phyloP scores from a whole-genome alignment of 2,329 filamentous ascomycete genomes.

The Neonectria punicea region DNA sequence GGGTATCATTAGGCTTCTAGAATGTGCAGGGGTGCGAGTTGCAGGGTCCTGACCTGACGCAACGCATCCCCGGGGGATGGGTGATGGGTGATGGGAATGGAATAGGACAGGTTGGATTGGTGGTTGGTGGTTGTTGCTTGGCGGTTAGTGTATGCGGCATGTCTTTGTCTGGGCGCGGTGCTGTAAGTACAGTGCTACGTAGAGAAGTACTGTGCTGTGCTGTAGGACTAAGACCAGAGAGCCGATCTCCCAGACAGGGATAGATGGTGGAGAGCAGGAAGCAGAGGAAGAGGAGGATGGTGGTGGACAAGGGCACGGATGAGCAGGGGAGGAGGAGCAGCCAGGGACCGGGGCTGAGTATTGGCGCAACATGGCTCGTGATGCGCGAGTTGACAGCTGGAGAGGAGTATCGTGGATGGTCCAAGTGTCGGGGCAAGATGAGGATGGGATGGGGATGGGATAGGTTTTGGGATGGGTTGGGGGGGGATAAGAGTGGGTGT shows the following conservation, averaged over 20 bases:
- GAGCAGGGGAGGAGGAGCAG: background rate
- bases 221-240: background rate
- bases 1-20: conserved; percentile 41
- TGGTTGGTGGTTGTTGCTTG: background rate
- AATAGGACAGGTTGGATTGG: background rate
- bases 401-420: conserved; percentile 1
- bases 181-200: background rate
- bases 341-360: conserved; percentile 29
- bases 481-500: too few relatives aligned
- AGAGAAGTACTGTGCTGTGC: background rate
- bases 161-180: background rate
- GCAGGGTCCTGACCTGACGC: conserved; percentile 24
- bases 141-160: background rate
- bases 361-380: conserved; percentile 38
- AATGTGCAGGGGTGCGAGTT: conserved; percentile 27
- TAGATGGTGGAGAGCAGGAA: background rate
- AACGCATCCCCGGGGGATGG: conserved; percentile 21
- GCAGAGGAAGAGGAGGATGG: background rate
- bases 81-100: background rate
- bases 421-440: conserved; percentile 3
- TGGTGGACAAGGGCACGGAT: background rate
- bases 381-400: conserved; percentile 36
- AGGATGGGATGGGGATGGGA: background rate
- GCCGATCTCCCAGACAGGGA: conserved; percentile 7
- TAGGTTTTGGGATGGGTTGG: too few relatives aligned